Conservation (phyloP, 2,329 filamentous ascomycete genomes). For the Xylariaceae sp. region DNA sequence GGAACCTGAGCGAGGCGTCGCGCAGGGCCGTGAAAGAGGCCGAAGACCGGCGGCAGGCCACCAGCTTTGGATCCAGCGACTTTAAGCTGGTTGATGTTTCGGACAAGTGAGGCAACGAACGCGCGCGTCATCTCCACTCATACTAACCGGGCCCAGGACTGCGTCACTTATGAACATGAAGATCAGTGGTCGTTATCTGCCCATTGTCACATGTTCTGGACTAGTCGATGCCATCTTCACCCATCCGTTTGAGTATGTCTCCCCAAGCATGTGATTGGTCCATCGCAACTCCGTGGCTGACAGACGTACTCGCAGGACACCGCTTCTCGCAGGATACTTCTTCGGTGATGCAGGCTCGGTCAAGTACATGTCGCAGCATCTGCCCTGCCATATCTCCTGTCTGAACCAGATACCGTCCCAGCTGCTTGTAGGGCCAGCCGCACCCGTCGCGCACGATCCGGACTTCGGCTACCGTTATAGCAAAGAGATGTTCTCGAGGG, state of each 20-base stretch:
- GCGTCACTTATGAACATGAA: slow-evolving; percentile 19
- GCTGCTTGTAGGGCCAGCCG: slow-evolving; percentile 42
- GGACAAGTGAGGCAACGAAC: slow-evolving; percentile 17
- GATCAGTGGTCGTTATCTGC: slow-evolving; percentile 22
- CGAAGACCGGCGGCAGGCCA: slow-evolving; percentile 20
- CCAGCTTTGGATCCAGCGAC: slow-evolving; percentile 19
- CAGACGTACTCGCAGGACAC: slow-evolving; percentile 8
- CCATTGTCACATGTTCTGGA: slow-evolving; percentile 21
- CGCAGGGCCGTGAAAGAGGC: slow-evolving; percentile 19
- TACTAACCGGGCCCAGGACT: slow-evolving; percentile 10
- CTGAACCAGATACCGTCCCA: slow-evolving; percentile 54
- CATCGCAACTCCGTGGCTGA: background rate
- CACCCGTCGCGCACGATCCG: slow-evolving; percentile 25
- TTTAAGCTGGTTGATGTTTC: slow-evolving; percentile 22
- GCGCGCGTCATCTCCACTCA: background rate
- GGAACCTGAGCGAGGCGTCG: slow-evolving; percentile 14
- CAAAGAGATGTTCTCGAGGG: slow-evolving; percentile 37
- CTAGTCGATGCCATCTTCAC: slow-evolving; percentile 25
- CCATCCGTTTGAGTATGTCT: slow-evolving; percentile 18
- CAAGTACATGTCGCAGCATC: slow-evolving; percentile 58
- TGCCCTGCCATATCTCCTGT: slow-evolving; percentile 44
- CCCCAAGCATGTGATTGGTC: background rate
- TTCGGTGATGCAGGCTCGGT: slow-evolving; percentile 45
- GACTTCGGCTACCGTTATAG: slow-evolving; percentile 34
- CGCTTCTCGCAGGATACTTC: slow-evolving; percentile 45